Evolutionary conservation across 2,329 filamentous ascomycete genomes (phyloP).

Genomic region (Fusarium sp.): DNA sequence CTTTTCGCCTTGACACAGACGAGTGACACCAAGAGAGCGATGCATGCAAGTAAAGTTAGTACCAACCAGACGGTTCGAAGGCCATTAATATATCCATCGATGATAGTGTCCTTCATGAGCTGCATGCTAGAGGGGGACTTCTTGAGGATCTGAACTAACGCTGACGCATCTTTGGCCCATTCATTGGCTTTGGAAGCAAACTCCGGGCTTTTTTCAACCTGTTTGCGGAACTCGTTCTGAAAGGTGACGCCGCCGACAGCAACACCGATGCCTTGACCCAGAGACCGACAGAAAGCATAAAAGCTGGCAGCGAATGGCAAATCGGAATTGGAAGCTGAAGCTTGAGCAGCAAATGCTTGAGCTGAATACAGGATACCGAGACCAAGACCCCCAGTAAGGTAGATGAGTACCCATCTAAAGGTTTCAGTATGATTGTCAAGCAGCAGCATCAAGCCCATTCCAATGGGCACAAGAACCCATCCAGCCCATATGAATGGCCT

Average conservation of each 20-base stretch:
- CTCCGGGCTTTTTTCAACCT: constrained; percentile 58
- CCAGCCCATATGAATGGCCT: constrained; percentile 70
- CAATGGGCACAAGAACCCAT: constrained; percentile 69
- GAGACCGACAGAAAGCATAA: constrained; percentile 68
- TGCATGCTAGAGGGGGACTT: constrained; percentile 52
- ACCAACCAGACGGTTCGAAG: constrained; percentile 48
- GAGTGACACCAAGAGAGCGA: constrained; percentile 32
- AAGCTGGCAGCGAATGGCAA: constrained; percentile 64
- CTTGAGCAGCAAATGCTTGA: constrained; percentile 71
- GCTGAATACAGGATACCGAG: constrained; percentile 72
- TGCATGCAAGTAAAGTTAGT: constrained; percentile 44
- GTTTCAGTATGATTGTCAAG: constrained; percentile 61
- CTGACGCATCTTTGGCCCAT: constrained; percentile 67
- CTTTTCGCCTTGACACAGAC: constrained; percentile 31
- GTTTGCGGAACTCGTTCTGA: constrained; percentile 69
- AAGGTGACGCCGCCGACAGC: constrained; percentile 75
- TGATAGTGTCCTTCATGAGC: constrained; percentile 39
- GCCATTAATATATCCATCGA: constrained; percentile 47
- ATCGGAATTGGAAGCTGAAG: constrained; percentile 54
- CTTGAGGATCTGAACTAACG: constrained; percentile 58
- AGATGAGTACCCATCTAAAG: constrained; percentile 68
- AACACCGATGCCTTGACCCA: constrained; percentile 73
- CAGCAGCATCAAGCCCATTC: constrained; percentile 64
- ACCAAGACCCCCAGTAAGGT: constrained; percentile 67
- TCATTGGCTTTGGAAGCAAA: constrained; percentile 54